Evolutionary conservation across 371 early-diverging fungal species (phyloP).

Genomic region (Furculomyces boomerangus): DNA sequence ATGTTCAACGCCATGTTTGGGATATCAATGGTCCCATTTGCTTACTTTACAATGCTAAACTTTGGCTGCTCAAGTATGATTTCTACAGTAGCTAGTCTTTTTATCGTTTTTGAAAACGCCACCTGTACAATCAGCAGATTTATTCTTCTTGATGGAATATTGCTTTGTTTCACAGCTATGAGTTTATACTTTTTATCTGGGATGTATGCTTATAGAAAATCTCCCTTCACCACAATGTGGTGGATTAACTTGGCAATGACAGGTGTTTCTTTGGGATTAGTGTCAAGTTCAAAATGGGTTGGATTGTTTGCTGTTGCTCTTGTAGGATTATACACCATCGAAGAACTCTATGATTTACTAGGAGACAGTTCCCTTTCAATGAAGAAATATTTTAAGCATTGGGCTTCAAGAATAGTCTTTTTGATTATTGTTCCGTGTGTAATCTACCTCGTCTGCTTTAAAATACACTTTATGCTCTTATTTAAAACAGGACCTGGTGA

Average conservation of each 20-base stretch:
- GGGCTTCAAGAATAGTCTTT: conserved; percentile 55
- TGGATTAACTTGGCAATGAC: conserved; percentile 72
- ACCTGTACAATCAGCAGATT: conserved; percentile 81
- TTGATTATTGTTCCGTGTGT: conserved; percentile 74
- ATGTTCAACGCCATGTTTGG: conserved; percentile 82
- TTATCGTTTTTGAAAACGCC: conserved; percentile 79
- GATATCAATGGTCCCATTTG: conserved; percentile 80
- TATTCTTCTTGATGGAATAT: conserved; percentile 95
- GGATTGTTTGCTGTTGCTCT: conserved; percentile 90
- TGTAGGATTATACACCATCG: conserved; percentile 89
- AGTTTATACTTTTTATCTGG: conserved; percentile 58
- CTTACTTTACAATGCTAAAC: conserved; percentile 76
- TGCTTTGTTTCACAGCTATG: conserved; percentile 81
- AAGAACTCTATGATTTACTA: conserved; percentile 84
- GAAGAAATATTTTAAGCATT: conserved; percentile 48
- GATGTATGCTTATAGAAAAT: conserved; percentile 49
- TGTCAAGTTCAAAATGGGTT: conserved; percentile 97
- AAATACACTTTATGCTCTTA: conserved; percentile 82
- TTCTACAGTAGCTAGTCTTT: conserved; percentile 46
- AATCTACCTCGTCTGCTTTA: conserved; percentile 82
- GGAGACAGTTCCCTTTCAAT: conserved; percentile 64
- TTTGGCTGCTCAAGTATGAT: conserved; percentile 42
- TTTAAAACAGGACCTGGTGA: conserved; percentile 85
- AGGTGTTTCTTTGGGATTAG: conserved; percentile 84
- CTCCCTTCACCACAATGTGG: conserved; percentile 68